Evolutionary conservation across 441 rosid species (phyloP).

Genomic region (Capsella rubella): DNA sequence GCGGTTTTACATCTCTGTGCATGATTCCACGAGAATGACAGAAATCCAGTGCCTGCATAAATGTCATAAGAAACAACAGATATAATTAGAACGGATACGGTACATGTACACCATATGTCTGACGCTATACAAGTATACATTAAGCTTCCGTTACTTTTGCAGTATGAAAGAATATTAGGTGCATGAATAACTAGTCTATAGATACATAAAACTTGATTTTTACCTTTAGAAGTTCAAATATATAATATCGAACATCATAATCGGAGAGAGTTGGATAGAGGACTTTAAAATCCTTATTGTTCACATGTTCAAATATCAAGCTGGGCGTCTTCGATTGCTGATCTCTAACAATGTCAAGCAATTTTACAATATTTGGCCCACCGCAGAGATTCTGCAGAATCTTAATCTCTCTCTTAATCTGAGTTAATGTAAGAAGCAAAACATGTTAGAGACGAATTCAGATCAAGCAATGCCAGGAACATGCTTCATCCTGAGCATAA

Average conservation of each 20-base stretch:
- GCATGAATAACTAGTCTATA: neutral
- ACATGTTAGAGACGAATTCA: neutral
- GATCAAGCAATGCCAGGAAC: neutral
- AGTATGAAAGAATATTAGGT: neutral
- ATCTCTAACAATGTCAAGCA: conserved; percentile 98
- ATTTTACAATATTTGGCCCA: conserved; percentile 92
- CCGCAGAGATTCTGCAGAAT: conserved; percentile 98
- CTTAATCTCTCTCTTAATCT: conserved; percentile 98
- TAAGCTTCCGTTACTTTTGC: neutral
- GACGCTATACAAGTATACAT: neutral
- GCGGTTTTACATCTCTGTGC: conserved; percentile 99
- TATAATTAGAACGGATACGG: neutral
- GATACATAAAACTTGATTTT: conserved; percentile 28
- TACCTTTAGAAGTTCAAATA: conserved; percentile 90
- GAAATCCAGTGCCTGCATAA: conserved; percentile 85
- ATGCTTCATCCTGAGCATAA: neutral
- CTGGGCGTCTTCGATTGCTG: conserved; percentile 99
- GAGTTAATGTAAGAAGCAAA: conserved; percentile 37
- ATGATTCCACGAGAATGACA: conserved; percentile 98
- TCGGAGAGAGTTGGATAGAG: conserved; percentile 93
- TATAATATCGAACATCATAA: conserved; percentile 89
- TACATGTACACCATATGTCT: neutral
- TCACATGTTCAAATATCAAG: conserved; percentile 92
- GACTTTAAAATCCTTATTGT: conserved; percentile 95
- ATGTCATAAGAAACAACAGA: neutral